Base-by-base conservation (phyloP, 2,329 filamentous ascomycete genomes). In the Aspergillus vadensis region DNA sequence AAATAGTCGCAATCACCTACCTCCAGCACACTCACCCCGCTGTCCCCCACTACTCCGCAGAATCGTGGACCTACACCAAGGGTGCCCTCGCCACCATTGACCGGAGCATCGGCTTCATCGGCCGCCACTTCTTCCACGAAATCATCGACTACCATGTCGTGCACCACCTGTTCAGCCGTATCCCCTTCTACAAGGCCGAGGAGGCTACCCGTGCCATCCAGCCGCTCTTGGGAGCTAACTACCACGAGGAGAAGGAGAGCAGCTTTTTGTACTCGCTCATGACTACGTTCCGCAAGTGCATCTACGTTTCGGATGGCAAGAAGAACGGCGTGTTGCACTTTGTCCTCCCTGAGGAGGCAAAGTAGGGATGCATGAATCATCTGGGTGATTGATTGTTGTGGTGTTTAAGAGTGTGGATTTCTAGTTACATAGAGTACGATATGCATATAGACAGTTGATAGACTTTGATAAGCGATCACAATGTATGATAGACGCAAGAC, bases 1-100 rank as follows among this genome's bases (percentile, higher is more conserved):
- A 30, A 30, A 54, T 36, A 86, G 87, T 91, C 19, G 87, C 87
- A 64, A 91, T 91, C 71, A 91, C 88, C 51, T 91, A 89, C 76
- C 86, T 91, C 19, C 88, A 91, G 76, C 88, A 91, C 81, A 89
- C 86, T 58, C 85, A 90, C 71, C 77, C 73, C 2, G 71, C 76
- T 3, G 78, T 87, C 52, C 82, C 82, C 17, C 84, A 88, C 74
- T 88, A 86, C 71, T 81, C 84, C 25, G 81, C 81, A 47, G 80
- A 83, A 17, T 78, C 79, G 57, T 89, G 86, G 86, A 86, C 83
- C 21, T 89, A 84, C 67, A 81, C 85, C 62, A 83, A 85, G 67
- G 87, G 87, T 25, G 86, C 86, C 2, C 77, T 85, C 14, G 82
- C 85, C 38, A 89, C 87, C 3, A 80, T 89, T 27, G 87, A 89